Base-by-base conservation (phyloP, 1,139 yeast species). In the Torulaspora pretoriensis region DNA sequence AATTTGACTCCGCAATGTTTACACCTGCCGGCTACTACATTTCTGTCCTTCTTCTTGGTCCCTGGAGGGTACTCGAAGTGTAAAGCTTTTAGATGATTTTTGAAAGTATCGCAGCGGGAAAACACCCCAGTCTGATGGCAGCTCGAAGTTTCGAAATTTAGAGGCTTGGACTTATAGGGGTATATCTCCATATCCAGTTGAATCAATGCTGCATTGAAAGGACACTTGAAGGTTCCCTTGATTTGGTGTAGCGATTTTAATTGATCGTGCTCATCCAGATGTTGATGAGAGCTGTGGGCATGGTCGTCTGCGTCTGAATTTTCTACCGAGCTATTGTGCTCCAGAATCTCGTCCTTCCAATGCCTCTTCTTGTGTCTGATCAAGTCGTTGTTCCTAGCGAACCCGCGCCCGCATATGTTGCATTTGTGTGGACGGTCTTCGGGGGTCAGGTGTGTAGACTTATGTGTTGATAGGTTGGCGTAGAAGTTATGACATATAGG, bases 51-150 rank as follows among this genome's bases (percentile, higher is more conserved):
- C 67, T 88, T 88, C 59, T 81, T 80, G 6, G 96, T 88, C 4
- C 95, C 96, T 36, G 76, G 75, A 2, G 97, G 97, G 65, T 89
- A 89, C 57, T 80, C 85, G 64, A 89, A 89, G 64, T 89, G 97
- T 52, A 89, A 75, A 3, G 96, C 95, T 63, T 85, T 86, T 51
- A 89, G 71, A 66, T 89, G 97, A 65, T 88, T 89, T 61, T 89
- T 89, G 68, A 80, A 89, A 5, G 97, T 89, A 64, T 89, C 97
- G 62, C 96, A 85, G 38, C 97, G 74, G 14, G 89, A 79, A 58
- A 89, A 89, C 31, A 84, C 81, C 5, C 96, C 96, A 3, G 87
- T 80, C 48, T 78, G 77, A 63, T 89, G 96, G 61, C 96, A 87
- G 38, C 54, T 53, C 4, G 59, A 53, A 2, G 65, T 58, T 33